phyloP scores from a whole-genome alignment of 805 yeast species.

The Wickerhamomyces alni region DNA sequence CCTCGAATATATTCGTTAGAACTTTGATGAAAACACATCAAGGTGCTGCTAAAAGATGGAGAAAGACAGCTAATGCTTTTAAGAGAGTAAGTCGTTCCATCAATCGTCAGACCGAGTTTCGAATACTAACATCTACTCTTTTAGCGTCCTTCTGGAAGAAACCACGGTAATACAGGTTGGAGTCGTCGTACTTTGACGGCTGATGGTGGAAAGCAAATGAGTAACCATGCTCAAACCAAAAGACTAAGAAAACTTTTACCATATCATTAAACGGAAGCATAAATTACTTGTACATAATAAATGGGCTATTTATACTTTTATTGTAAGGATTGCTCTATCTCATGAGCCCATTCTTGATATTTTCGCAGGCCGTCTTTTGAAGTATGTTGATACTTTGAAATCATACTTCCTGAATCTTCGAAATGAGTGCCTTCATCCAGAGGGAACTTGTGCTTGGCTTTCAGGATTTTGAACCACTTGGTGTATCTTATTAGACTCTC shows the following conservation, averaged over 20 bases:
- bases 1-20: conserved; percentile 23
- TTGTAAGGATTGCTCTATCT: neutral
- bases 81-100: conserved; percentile 46
- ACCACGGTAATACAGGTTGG: conserved; percentile 93
- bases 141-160: conserved; percentile 73
- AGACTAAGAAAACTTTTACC: conserved; percentile 49
- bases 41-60: conserved; percentile 84
- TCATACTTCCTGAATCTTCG: conserved; percentile 28
- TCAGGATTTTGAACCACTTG: conserved; percentile 57
- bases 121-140: conserved; percentile 5
- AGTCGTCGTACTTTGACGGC: conserved; percentile 52
- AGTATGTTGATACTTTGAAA: conserved; percentile 26
- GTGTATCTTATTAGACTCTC: conserved; percentile 48
- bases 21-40: conserved; percentile 67
- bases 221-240: conserved; percentile 49
- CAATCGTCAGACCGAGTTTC: no score
- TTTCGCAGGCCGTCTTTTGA: conserved; percentile 24
- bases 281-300: no score
- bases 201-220: conserved; percentile 54
- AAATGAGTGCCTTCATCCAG: conserved; percentile 20
- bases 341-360: conserved; percentile 7
- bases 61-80: conserved; percentile 62
- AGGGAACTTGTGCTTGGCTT: conserved; percentile 32
- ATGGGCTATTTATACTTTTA: neutral
- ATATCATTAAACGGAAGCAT: conserved; percentile 19